Evolutionary conservation across 2,329 filamentous ascomycete genomes (phyloP), one percentile per base, ranked within the genome.

Genomic region (Ophioceras dolichostomum): DNA sequence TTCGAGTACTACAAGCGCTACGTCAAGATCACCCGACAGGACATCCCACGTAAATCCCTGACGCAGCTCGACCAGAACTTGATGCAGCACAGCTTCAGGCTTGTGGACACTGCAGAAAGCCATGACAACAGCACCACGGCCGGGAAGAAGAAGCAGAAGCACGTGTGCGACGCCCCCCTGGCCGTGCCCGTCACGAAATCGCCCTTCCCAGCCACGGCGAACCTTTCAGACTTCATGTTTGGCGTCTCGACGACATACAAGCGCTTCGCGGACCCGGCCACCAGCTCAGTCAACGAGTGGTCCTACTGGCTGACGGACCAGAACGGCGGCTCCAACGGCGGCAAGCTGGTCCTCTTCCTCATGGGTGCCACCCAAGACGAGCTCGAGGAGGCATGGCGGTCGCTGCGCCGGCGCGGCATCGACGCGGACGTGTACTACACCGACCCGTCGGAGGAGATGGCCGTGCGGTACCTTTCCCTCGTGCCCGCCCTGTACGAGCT

Each of bases 281-380:
- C 65, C 3, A 67, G 60, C 37, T 67, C 70, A 0, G 64, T 74
- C 36, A 66, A 68, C 43, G 71, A 76, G 49, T 76, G 72, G 72
- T 62, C 67, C 5, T 73, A 68, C 52, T 76, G 71, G 71, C 58
- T 76, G 41, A 75, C 71, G 3, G 67, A 76, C 47, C 64, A 67
- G 41, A 61, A 62, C 34, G 70, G 70, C 32, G 56, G 61, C 37
- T 70, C 69, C 22, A 76, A 76, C 44, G 71, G 71, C 14, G 71
- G 63, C 32, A 73, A 73, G 50, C 56, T 76, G 39, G 51, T 76
- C 10, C 56, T 75, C 5, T 59, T 72, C 47, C 61, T 76, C 2
- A 49, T 74, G 12, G 68, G 71, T 43, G 70, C 70, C 9, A 64
- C 57, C 6, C 61, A 68, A 33, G 58, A 64, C 21, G 60, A 75